These are phyloP conservation scores for Mortierella sp. DNA, from an alignment of 371 early-diverging fungal genomes.

Conservation along the genomic window DNA sequence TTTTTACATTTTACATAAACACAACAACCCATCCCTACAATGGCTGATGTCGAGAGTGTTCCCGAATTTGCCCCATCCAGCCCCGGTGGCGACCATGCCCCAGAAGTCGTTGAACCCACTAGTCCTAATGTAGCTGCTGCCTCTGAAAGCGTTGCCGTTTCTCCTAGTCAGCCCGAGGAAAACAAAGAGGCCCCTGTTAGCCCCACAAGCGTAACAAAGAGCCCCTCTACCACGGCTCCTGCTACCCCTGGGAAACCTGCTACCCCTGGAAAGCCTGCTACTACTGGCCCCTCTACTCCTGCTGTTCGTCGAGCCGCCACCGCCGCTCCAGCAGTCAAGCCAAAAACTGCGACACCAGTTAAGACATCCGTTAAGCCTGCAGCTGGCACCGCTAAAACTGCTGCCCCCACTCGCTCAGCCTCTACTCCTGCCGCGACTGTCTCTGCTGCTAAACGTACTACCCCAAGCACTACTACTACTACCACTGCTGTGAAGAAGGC, in stretches of 20 bases:
- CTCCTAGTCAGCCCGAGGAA: not conserved
- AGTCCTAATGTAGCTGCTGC: not conserved
- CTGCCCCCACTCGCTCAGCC: slow-evolving; percentile 8
- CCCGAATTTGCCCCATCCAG: slow-evolving; percentile 42
- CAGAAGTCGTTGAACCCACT: slow-evolving; percentile 17
- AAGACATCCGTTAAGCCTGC: slow-evolving; percentile 14
- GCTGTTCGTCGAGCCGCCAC: slow-evolving; percentile 48
- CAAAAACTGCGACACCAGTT: slow-evolving; percentile 15
- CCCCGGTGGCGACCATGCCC: slow-evolving; percentile 10
- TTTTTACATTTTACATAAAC: not conserved
- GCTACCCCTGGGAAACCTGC: slow-evolving; percentile 29
- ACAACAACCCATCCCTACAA: slow-evolving; percentile 7
- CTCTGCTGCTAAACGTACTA: slow-evolving; percentile 17
- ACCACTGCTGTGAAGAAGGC: too few species aligned
- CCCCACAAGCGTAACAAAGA: slow-evolving; percentile 11
- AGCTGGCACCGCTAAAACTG: slow-evolving; percentile 4
- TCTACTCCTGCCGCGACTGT: slow-evolving; percentile 2
- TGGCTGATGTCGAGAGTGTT: slow-evolving; percentile 54
- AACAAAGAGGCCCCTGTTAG: not conserved
- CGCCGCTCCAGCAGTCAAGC: slow-evolving; percentile 20
- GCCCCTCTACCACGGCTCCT: slow-evolving; percentile 10
- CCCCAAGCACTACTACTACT: slow-evolving; percentile 21
- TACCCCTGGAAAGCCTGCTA: slow-evolving; percentile 8
- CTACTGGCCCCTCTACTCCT: slow-evolving; percentile 14
- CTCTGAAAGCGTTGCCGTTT: not conserved